Evolutionary conservation across 176 grass and related monocot species (phyloP).

Genomic region (Triticum timopheevii): DNA sequence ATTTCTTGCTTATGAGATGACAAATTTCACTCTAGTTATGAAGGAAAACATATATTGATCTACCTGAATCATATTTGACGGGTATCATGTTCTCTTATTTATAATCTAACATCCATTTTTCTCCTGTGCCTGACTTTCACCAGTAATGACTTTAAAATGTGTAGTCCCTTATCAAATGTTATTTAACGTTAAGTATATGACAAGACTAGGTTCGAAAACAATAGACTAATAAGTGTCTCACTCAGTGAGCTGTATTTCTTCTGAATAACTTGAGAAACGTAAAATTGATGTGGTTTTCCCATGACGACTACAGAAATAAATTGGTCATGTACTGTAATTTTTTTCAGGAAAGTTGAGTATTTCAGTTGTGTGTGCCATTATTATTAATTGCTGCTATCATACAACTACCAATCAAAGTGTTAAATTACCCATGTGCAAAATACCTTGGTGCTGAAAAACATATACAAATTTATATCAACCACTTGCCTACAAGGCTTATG

Average conservation of each 20-base stretch:
- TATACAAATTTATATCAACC: not conserved
- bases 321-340: not conserved
- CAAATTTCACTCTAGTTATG: not conserved
- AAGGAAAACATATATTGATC: not conserved
- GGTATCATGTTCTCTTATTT: slow-evolving; percentile 3
- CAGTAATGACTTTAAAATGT: not conserved
- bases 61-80: not conserved
- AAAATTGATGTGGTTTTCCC: not conserved
- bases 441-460: not conserved
- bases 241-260: slow-evolving; percentile 1
- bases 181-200: not conserved
- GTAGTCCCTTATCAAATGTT: not conserved
- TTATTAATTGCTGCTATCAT: slow-evolving; percentile 17
- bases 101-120: not conserved
- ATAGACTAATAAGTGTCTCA: not conserved
- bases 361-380: not conserved
- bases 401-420: slow-evolving; percentile 2
- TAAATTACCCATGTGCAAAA: not conserved
- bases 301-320: not conserved
- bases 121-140: not conserved
- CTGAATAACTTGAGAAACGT: not conserved
- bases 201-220: not conserved
- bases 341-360: not conserved
- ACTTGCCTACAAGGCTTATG: not conserved
- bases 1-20: slow-evolving; percentile 4